These are phyloP conservation scores for Penicillium vulpinum DNA, from an alignment of 2,329 filamentous ascomycete genomes.

Conservation along the genomic window DNA sequence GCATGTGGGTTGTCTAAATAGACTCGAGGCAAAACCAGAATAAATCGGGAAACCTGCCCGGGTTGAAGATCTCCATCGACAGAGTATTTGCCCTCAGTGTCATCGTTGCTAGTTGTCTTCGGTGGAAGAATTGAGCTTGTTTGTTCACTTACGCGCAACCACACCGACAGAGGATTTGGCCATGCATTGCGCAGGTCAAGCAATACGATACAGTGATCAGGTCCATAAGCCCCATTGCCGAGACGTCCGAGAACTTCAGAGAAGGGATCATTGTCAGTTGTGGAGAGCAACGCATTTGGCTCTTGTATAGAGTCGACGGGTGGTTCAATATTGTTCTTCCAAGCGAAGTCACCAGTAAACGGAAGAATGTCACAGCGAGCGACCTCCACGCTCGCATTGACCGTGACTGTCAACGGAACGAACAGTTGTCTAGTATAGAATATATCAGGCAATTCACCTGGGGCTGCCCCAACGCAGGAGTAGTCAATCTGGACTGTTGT, in stretches of 20 bases:
- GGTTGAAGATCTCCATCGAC: constrained; percentile 54
- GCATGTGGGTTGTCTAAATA: constrained; percentile 75
- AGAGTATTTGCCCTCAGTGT: constrained; percentile 27
- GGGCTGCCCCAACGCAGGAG: constrained; percentile 70
- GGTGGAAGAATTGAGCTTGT: constrained; percentile 10
- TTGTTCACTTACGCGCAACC: constrained; percentile 52
- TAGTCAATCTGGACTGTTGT: constrained; percentile 85
- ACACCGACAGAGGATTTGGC: constrained; percentile 74
- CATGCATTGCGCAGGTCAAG: constrained; percentile 87
- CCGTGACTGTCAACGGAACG: constrained; percentile 79
- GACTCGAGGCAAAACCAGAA: constrained; percentile 73
- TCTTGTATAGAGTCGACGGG: constrained; percentile 7
- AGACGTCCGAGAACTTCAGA: constrained; percentile 48
- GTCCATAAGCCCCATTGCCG: constrained; percentile 42
- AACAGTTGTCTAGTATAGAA: constrained; percentile 85
- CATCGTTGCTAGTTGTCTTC: constrained; percentile 18
- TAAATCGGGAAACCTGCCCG: constrained; percentile 67
- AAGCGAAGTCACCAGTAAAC: constrained; percentile 68
- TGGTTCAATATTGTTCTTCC: constrained; percentile 47
- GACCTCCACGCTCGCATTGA: constrained; percentile 87
- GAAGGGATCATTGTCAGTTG: constrained; percentile 43
- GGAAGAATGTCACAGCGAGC: constrained; percentile 76
- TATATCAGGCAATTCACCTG: constrained; percentile 66
- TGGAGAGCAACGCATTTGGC: constrained; percentile 14
- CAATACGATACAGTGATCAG: constrained; percentile 74